phyloP scores from a whole-genome alignment of 495 filamentous ascomycete genomes.

The Penicillium roqueforti region DNA sequence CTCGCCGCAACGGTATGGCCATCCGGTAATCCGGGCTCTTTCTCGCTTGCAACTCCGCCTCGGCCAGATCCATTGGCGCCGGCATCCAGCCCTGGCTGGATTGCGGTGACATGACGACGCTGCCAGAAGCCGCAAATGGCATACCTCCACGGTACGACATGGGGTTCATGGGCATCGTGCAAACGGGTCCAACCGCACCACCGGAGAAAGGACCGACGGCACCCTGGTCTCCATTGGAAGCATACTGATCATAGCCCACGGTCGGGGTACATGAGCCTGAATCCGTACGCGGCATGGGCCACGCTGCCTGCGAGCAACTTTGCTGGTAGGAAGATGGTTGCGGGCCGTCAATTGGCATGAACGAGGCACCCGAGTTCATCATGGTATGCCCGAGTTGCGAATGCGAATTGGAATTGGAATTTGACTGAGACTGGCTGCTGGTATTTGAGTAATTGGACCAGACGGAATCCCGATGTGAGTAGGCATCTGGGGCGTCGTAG shows the following conservation, averaged over 20 bases:
- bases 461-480: constrained; percentile 69
- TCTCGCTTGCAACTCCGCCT: constrained; percentile 61
- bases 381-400: constrained; percentile 37
- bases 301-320: constrained; percentile 49
- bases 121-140: constrained; percentile 38
- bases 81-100: constrained; percentile 61
- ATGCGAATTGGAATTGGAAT: constrained; percentile 39
- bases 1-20: constrained; percentile 70
- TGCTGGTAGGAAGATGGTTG: constrained; percentile 38
- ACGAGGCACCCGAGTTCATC: constrained; percentile 44
- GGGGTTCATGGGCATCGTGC: constrained; percentile 41
- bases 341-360: constrained; percentile 55
- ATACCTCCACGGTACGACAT: constrained; percentile 43
- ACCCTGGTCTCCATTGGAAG: constrained; percentile 56
- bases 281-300: constrained; percentile 36
- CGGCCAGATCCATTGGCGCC: constrained; percentile 52
- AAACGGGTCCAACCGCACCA: constrained; percentile 49
- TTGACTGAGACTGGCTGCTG: constrained; percentile 36
- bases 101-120: constrained; percentile 58
- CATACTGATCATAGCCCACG: constrained; percentile 60
- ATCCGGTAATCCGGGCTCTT: constrained; percentile 74
- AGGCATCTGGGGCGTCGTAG: constrained; percentile 63
- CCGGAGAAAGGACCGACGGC: constrained; percentile 52
- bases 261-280: constrained; percentile 59
- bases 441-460: constrained; percentile 69